Evolutionary conservation across 2,329 filamentous ascomycete genomes (phyloP).

Genomic region (Phialocephala sp.): DNA sequence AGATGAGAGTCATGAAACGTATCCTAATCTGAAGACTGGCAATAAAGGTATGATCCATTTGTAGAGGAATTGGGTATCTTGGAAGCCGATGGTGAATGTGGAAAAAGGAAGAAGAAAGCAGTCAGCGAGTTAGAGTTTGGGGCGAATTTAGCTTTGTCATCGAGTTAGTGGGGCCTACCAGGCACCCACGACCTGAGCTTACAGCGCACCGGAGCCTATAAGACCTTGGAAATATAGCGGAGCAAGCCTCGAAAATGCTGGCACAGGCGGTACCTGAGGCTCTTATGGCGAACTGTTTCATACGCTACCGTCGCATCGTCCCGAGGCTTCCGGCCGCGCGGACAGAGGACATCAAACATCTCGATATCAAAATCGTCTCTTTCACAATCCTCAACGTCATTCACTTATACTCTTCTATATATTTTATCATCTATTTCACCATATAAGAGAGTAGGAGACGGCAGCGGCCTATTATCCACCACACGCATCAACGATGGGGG

Average conservation of each 20-base stretch:
- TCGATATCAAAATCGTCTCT: not conserved
- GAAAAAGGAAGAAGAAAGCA: too few species aligned
- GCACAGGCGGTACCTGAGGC: not conserved
- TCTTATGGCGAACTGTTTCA: not conserved
- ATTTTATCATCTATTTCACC: not conserved
- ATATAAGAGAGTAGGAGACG: too few species aligned
- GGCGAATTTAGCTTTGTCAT: not conserved
- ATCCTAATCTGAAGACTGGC: too few species aligned
- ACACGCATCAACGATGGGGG: slow-evolving; percentile 21
- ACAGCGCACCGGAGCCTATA: not conserved
- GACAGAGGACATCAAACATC: not conserved
- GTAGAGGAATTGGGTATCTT: too few species aligned
- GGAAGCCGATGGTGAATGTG: too few species aligned
- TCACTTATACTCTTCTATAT: not conserved
- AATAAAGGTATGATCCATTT: too few species aligned
- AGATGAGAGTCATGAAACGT: too few species aligned
- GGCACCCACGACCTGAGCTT: not conserved
- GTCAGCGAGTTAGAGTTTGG: too few species aligned
- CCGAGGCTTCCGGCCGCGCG: not conserved
- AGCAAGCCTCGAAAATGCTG: not conserved
- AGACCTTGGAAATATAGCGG: not conserved
- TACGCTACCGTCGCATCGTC: not conserved
- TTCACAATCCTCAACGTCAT: not conserved
- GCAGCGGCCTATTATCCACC: not conserved
- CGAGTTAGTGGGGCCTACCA: not conserved